Percentiles rank a stretch among this genome's conserved stretches.
Conservation (phyloP, 2,329 filamentous ascomycete species). For the Xylariaceae sp. region DNA sequence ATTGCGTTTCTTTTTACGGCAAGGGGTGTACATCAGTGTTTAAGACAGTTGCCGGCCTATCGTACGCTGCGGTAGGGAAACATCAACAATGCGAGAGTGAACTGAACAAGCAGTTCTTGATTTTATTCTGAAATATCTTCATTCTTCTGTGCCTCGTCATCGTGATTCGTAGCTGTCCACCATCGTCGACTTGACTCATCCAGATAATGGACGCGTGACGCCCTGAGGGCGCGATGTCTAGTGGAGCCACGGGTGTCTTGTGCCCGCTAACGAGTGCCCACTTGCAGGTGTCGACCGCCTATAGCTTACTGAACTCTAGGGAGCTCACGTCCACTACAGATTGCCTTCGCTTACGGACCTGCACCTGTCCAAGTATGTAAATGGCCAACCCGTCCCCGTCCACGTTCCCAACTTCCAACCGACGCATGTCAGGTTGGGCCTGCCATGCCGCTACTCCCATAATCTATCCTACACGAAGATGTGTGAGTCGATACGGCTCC, state of each 20-base stretch:
- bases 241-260: not conserved
- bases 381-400: no score
- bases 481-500: no score
- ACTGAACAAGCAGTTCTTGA: slow-evolving; percentile 18
- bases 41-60: slow-evolving; percentile 23
- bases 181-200: not conserved
- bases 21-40: slow-evolving; percentile 41
- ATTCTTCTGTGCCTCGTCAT: not conserved
- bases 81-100: slow-evolving; percentile 34
- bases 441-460: no score
- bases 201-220: not conserved
- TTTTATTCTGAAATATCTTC: not conserved
- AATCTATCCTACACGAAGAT: no score
- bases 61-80: slow-evolving; percentile 32
- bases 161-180: not conserved
- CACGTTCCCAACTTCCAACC: no score
- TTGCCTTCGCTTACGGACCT: no score
- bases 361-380: no score
- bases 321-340: no score
- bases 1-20: slow-evolving; percentile 34
- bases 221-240: not conserved
- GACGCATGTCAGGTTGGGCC: no score
- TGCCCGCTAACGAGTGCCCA: no score
- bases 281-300: no score
- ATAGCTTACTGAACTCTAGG: no score